Evolutionary conservation across 495 filamentous ascomycete genomes (phyloP), one percentile per base, ranked within the genome.

Genomic region (Staphylotrichum longicolle): DNA sequence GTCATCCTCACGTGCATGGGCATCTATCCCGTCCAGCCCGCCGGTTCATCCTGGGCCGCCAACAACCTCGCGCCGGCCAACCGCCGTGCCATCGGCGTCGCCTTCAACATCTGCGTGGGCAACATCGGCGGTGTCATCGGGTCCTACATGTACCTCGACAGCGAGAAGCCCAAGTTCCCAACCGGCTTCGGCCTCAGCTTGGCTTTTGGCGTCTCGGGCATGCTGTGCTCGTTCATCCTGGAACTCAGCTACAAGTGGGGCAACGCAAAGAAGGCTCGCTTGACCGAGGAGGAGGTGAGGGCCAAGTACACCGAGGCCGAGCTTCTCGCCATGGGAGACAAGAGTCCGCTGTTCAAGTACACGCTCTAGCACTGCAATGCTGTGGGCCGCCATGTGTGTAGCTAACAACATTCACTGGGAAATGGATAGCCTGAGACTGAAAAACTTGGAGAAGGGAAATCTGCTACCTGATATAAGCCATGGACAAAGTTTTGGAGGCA

Each of bases 191-290:
- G 46, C 46, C 20, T 48, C 15, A 48, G 46, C 46, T 32, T 48
- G 46, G 46, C 46, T 20, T 48, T 48, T 48, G 46, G 46, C 46
- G 46, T 30, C 46, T 32, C 46, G 46, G 46, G 46, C 46, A 15
- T 48, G 20, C 46, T 48, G 46, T 48, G 46, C 46, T 27, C 46
- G 4, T 12, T 48, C 2, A 15, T 48, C 20, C 46, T 48, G 20
- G 46, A 48, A 30, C 46, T 48, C 46, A 48, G 46, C 46, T 48
- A 48, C 20, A 48, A 48, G 46, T 48, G 46, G 46, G 46, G 46
- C 46, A 48, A 48, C 8, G 46, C 46, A 32, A 48, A 48, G 46
- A 48, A 48, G 46, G 46, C 5, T 10, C 46, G 46, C 46, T 32
- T 48, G 46, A 48, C 46, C 20, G 46, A 48, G 27, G 46, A 48